Percentiles rank a stretch among this genome's conserved stretches.
phyloP scores from a whole-genome alignment of 1,284 basidiomycete genomes.

The Melampsora americana region DNA sequence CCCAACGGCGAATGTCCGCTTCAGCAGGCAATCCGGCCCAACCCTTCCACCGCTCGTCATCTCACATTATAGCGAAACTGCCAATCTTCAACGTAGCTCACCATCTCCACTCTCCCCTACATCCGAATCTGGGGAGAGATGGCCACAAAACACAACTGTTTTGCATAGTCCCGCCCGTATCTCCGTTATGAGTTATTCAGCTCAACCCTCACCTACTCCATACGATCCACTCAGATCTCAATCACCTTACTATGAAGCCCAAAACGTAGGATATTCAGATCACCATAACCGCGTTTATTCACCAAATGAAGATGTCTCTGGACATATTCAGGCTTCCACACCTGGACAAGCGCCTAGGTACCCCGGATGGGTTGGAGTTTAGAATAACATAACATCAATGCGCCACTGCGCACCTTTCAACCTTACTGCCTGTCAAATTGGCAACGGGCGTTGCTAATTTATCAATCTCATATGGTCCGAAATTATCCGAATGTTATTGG shows the following conservation, averaged over 20 bases:
- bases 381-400: too few relatives aligned
- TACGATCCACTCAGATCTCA: background rate
- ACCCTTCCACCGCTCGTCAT: conserved; percentile 4
- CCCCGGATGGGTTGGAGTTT: too few relatives aligned
- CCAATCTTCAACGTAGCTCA: background rate
- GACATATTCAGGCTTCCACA: background rate
- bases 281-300: background rate
- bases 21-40: background rate
- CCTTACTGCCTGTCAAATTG: too few relatives aligned
- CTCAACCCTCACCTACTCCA: background rate
- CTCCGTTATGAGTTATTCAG: background rate
- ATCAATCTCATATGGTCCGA: too few relatives aligned
- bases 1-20: background rate
- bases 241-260: background rate
- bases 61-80: background rate
- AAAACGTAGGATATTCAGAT: background rate
- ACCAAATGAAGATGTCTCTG: background rate
- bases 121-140: background rate
- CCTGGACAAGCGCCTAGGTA: too few relatives aligned
- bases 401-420: too few relatives aligned
- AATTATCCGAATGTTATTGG: too few relatives aligned
- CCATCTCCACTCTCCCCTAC: background rate
- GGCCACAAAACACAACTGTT: background rate
- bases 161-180: background rate
- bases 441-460: too few relatives aligned